Base-by-base conservation (phyloP, 2,329 filamentous ascomycete species). In the Neofusicoccum laricinum region DNA sequence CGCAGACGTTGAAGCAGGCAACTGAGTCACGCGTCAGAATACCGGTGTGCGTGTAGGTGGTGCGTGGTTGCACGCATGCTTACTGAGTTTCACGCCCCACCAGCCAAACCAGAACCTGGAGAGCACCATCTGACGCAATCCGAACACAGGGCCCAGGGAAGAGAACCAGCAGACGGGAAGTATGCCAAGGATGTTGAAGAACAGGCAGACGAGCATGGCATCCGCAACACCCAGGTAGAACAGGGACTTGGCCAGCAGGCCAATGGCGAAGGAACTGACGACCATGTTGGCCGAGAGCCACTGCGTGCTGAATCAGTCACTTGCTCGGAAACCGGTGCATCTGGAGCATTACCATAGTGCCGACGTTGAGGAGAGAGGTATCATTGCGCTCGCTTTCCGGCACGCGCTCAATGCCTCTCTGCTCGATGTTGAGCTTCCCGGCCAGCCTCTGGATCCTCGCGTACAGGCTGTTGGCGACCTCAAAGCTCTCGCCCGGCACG, bases 251-350 rank as follows among this genome's bases (percentile, higher is more conserved):
- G 85, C 88, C 5, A 94, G 84, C 17, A 90, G 85, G 50, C 90
- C 91, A 64, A 93, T 88, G 55, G 91, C 90, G 71, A 93, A 92
- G 14, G 88, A 88, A 25, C 87, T 89, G 53, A 92, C 87, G 61
- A 90, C 88, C 87, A 93, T 87, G 77, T 93, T 93, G 71, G 89
- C 89, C 1, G 89, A 88, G 49, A 91, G 80, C 90, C 90, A 93
- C 87, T 90, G 67, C 43, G 61, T 17, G 17, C 38, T 34, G 43
- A 30, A 53, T 63, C 25, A 63, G 63, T 49, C 61, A 49, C 64
- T 5, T 45, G 34, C 19, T 5, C 11, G 5, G 10, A 8, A 15
- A 6, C 15, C 10, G 34, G 48, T 12, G 34, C 17, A 1, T 15
- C 10, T 10, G 17, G 50, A 51, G 64, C 76, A 83, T 73, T 81